Percentiles rank a stretch among this genome's conserved stretches.
Evolutionary conservation across 805 yeast species (phyloP).

Genomic region (Candida golubevii): DNA sequence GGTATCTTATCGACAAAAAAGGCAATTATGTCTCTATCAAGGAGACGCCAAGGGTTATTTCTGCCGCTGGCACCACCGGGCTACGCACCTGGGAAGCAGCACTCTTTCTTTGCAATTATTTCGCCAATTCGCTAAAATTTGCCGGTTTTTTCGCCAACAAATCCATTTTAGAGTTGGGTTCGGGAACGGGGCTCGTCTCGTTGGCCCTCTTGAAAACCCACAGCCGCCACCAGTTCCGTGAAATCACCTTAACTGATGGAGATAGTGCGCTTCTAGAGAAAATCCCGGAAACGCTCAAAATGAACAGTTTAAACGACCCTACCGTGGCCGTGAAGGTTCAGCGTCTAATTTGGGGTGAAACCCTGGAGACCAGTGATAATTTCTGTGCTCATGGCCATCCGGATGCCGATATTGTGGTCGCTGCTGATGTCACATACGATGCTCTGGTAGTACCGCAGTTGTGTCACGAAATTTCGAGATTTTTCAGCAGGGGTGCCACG

Average conservation of each 20-base stretch:
- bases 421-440: slow-evolving; percentile 90
- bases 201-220: slow-evolving; percentile 36
- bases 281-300: slow-evolving; percentile 38
- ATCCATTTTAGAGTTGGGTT: slow-evolving; percentile 67
- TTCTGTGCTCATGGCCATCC: background rate
- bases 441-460: slow-evolving; percentile 52
- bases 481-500: slow-evolving; percentile 25
- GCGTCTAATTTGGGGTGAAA: slow-evolving; percentile 55
- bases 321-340: slow-evolving; percentile 17
- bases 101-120: slow-evolving; percentile 52
- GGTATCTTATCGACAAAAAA: slow-evolving; percentile 20
- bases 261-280: slow-evolving; percentile 51
- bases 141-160: slow-evolving; percentile 17
- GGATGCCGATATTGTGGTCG: slow-evolving; percentile 51
- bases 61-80: slow-evolving; percentile 84
- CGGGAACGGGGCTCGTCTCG: slow-evolving; percentile 86
- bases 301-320: slow-evolving; percentile 35
- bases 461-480: slow-evolving; percentile 43
- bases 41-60: slow-evolving; percentile 61
- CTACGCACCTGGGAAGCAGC: slow-evolving; percentile 94
- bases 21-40: slow-evolving; percentile 31
- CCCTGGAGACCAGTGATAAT: background rate
- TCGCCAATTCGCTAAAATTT: slow-evolving; percentile 22
- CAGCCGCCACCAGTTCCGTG: slow-evolving; percentile 13
- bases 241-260: slow-evolving; percentile 62